Evolutionary conservation across 768 basidiomycete species (phyloP).

Genomic region (Leccinum fibrillosum): DNA sequence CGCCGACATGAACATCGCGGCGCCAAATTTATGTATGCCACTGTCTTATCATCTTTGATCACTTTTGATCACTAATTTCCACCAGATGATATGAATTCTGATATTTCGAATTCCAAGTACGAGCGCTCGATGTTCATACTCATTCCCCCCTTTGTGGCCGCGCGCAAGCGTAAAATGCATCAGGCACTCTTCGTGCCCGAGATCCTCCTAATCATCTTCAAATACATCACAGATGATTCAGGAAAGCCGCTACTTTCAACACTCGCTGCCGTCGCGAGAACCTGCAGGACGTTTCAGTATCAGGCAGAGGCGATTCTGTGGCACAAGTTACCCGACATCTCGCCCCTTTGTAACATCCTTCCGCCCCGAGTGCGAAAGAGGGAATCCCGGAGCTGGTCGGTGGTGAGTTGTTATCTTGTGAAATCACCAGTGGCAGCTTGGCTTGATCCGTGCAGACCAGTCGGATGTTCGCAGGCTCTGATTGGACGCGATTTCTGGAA

Average conservation of each 20-base stretch:
- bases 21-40: background rate
- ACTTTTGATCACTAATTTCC: too few species aligned
- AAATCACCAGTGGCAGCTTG: background rate
- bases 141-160: background rate
- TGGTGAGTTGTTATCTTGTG: slow-evolving; percentile 11
- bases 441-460: slow-evolving; percentile 12
- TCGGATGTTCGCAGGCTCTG: slow-evolving; percentile 14
- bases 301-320: slow-evolving; percentile 24
- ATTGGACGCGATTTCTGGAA: slow-evolving; percentile 19
- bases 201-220: slow-evolving; percentile 23
- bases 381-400: slow-evolving; percentile 15
- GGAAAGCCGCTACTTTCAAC: slow-evolving; percentile 15
- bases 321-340: slow-evolving; percentile 11
- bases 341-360: slow-evolving; percentile 15
- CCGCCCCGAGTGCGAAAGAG: slow-evolving; percentile 14
- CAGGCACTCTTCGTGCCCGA: slow-evolving; percentile 18
- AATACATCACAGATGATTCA: slow-evolving; percentile 11
- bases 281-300: slow-evolving; percentile 20
- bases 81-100: background rate
- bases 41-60: too few species aligned
- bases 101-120: background rate
- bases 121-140: slow-evolving; percentile 2
- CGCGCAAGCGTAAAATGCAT: slow-evolving; percentile 12
- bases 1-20: background rate
- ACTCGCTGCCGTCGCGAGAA: slow-evolving; percentile 27